These are phyloP conservation scores for Tephrocybe sp. DNA, from an alignment of 768 basidiomycete genomes.

Conservation along the genomic window DNA sequence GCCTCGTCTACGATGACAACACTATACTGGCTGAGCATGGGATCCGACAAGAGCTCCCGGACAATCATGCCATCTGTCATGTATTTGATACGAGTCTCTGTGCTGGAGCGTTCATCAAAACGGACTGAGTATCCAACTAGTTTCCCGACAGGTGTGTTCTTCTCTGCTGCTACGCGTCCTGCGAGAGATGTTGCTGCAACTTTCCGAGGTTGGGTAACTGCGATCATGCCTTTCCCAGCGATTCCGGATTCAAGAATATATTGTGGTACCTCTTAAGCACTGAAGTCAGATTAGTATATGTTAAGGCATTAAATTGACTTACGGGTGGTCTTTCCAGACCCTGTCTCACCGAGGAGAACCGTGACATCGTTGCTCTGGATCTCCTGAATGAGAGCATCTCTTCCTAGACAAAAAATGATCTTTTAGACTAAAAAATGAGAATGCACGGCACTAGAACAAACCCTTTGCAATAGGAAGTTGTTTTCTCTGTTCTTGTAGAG, in stretches of 20 bases:
- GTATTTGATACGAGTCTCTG: slow-evolving; percentile 88
- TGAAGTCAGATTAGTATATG: not conserved
- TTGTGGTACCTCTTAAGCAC: slow-evolving; percentile 84
- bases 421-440: not conserved
- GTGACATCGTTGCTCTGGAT: slow-evolving; percentile 80
- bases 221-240: slow-evolving; percentile 72
- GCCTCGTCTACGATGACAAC: slow-evolving; percentile 95
- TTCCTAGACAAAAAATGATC: slow-evolving; percentile 45
- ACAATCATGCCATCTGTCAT: slow-evolving; percentile 98
- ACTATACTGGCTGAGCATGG: slow-evolving; percentile 76
- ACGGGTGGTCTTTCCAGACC: slow-evolving; percentile 98
- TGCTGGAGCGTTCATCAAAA: slow-evolving; percentile 80
- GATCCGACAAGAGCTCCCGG: slow-evolving; percentile 84
- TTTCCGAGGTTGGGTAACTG: slow-evolving; percentile 91
- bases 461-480: slow-evolving; percentile 82
- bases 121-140: slow-evolving; percentile 94
- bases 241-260: slow-evolving; percentile 86
- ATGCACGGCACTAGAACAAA: slow-evolving; percentile 31
- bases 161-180: slow-evolving; percentile 84
- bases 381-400: slow-evolving; percentile 71
- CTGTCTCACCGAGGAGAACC: slow-evolving; percentile 93
- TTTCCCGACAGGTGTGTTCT: slow-evolving; percentile 66
- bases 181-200: slow-evolving; percentile 98
- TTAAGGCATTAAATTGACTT: not conserved
- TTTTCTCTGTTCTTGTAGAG: slow-evolving; percentile 64